These are phyloP conservation scores for Talaromyces sp. DNA, from an alignment of 2,329 filamentous ascomycete genomes.

Conservation along the genomic window DNA sequence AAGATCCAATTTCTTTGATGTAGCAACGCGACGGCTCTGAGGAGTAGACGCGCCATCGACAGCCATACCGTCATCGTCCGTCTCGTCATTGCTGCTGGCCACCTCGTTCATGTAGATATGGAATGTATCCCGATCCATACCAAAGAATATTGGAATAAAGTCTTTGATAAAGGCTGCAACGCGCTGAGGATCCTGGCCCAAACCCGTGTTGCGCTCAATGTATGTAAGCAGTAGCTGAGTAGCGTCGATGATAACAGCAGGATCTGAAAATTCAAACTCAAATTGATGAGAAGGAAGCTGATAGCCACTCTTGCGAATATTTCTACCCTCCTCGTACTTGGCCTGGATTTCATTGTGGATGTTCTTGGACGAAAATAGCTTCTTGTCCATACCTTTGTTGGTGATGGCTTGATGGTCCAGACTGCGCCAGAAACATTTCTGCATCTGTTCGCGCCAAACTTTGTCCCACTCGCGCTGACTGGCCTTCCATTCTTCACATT, in stretches of 20 bases:
- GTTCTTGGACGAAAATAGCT: slow-evolving; percentile 83
- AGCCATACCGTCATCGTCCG: slow-evolving; percentile 69
- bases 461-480: slow-evolving; percentile 98
- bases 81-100: slow-evolving; percentile 70
- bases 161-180: slow-evolving; percentile 72
- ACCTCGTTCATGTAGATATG: slow-evolving; percentile 65
- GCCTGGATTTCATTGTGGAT: slow-evolving; percentile 87
- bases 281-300: slow-evolving; percentile 69
- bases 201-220: slow-evolving; percentile 49
- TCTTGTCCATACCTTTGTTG: slow-evolving; percentile 85
- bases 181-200: slow-evolving; percentile 64
- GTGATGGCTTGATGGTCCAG: slow-evolving; percentile 94
- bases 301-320: slow-evolving; percentile 60
- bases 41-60: slow-evolving; percentile 68
- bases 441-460: slow-evolving; percentile 94
- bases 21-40: slow-evolving; percentile 59
- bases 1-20: slow-evolving; percentile 71
- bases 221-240: slow-evolving; percentile 48
- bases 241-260: slow-evolving; percentile 59
- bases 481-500: slow-evolving; percentile 96
- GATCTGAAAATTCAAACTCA: slow-evolving; percentile 69
- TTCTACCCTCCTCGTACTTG: slow-evolving; percentile 85
- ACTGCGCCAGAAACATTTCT: slow-evolving; percentile 91
- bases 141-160: slow-evolving; percentile 74
- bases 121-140: slow-evolving; percentile 67